Evolutionary conservation across 176 grass and related monocot genomes (phyloP).

Genomic region (Zizania latifolia): DNA sequence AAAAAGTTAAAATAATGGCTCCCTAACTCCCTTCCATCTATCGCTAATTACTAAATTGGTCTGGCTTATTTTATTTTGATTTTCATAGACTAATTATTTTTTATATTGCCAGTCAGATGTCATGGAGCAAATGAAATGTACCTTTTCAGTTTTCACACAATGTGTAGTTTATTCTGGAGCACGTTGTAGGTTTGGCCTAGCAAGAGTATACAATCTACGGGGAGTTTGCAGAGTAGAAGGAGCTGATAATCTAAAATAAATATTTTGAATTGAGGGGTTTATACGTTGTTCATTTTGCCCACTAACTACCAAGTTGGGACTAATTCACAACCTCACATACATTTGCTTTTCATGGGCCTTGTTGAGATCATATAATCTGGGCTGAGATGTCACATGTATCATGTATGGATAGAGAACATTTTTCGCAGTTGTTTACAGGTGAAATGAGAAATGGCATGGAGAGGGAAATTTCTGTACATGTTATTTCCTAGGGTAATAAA

Average conservation of each 20-base stretch:
- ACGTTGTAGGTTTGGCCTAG: not conserved
- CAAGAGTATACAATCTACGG: not conserved
- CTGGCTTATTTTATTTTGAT: not conserved
- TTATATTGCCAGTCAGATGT: not conserved
- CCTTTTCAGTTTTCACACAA: not conserved
- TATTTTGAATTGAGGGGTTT: not conserved
- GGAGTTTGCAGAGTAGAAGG: not conserved
- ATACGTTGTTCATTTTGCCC: not conserved
- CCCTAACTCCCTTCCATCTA: not conserved
- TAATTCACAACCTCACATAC: not conserved
- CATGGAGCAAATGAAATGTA: not conserved
- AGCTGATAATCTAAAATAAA: not conserved
- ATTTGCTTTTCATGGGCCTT: not conserved
- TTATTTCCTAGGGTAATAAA: not conserved
- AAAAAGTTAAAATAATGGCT: not conserved
- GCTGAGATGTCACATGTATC: not conserved
- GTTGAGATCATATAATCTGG: not conserved
- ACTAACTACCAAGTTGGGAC: not conserved
- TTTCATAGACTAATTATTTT: not conserved
- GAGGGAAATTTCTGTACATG: not conserved
- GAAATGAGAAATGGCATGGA: not conserved
- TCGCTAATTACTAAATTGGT: not conserved
- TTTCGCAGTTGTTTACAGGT: not conserved
- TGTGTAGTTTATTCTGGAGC: not conserved
- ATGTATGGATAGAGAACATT: not conserved